A percentile compares a stretch with the other conserved stretches of the same genome.
Conservation (phyloP, 2,329 filamentous ascomycete species). For the Paraphoma sp. region DNA sequence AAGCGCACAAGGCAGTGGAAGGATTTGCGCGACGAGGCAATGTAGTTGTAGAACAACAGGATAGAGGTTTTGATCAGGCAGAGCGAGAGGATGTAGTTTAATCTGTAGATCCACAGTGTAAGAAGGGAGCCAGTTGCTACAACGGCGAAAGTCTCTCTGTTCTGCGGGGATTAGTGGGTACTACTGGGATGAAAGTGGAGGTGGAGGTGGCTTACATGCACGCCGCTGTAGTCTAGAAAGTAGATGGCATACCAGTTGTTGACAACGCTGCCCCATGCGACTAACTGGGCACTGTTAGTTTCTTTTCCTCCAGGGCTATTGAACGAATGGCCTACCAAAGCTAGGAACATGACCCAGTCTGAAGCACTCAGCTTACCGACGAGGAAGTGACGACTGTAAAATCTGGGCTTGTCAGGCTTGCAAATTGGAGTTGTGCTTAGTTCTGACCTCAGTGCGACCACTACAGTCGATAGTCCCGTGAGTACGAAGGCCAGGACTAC, state of each 20-base stretch:
- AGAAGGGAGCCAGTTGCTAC: conserved; percentile 22
- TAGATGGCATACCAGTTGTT: conserved; percentile 36
- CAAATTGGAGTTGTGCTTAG: background rate
- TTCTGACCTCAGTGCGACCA: conserved; percentile 37
- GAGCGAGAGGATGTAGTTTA: conserved; percentile 37
- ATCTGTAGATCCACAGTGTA: conserved; percentile 36
- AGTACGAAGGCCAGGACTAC: conserved; percentile 32
- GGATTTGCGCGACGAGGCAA: conserved; percentile 32
- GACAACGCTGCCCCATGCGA: conserved; percentile 36
- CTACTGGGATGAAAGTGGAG: too few relatives aligned
- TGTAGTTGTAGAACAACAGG: conserved; percentile 39
- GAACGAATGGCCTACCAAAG: conserved; percentile 25
- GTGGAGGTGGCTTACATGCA: conserved; percentile 15
- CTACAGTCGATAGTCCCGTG: conserved; percentile 35
- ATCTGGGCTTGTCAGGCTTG: conserved; percentile 22
- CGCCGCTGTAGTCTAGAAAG: conserved; percentile 28
- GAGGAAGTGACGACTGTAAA: conserved; percentile 38
- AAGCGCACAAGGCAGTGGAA: conserved; percentile 31
- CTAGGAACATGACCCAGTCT: conserved; percentile 39
- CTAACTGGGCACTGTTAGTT: conserved; percentile 28
- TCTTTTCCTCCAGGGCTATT: background rate
- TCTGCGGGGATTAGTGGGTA: conserved; percentile 9
- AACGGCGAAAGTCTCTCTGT: conserved; percentile 12
- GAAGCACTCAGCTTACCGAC: conserved; percentile 33
- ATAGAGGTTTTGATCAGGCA: conserved; percentile 43